Conservation (phyloP, 352 stramenopile genomes). For the Globisporangium echinulatum region DNA sequence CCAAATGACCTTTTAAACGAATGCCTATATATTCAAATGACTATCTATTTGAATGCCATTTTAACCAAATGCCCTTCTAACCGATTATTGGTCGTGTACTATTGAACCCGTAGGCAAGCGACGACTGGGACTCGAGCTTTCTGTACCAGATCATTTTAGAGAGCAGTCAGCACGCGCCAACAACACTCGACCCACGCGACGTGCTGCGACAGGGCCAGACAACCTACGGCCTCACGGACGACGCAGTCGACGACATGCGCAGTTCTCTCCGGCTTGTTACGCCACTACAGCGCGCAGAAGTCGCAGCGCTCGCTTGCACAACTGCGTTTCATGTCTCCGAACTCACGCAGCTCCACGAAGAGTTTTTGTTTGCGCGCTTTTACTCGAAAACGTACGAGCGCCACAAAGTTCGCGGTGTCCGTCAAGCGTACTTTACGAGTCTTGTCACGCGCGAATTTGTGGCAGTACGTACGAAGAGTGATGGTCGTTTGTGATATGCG, state of each 20-base stretch:
- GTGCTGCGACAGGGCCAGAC: conserved; percentile 33
- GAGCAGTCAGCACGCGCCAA: conserved; percentile 25
- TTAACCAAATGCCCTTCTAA: too few species aligned
- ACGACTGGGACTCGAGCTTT: conserved; percentile 61
- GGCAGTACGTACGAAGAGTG: conserved; percentile 20
- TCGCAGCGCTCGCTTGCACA: conserved; percentile 35
- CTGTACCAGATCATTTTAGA: conserved; percentile 61
- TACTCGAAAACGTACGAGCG: conserved; percentile 34
- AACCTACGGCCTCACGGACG: conserved; percentile 48
- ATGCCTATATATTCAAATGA: too few species aligned
- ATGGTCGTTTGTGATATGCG: conserved; percentile 3
- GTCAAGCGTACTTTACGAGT: conserved; percentile 46
- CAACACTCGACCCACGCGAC: conserved; percentile 19
- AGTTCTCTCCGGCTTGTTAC: conserved; percentile 37
- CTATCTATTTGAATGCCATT: too few species aligned
- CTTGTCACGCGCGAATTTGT: conserved; percentile 43
- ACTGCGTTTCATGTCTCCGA: conserved; percentile 52
- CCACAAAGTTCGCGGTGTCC: conserved; percentile 39
- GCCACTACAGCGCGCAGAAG: conserved; percentile 41
- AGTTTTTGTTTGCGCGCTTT: conserved; percentile 61
- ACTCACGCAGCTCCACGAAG: conserved; percentile 46
- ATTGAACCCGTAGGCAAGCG: conserved; percentile 21
- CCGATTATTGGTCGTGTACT: too few species aligned
- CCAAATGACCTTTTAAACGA: too few species aligned
- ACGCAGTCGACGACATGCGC: conserved; percentile 56